Evolutionary conservation across 148 eudicot species (phyloP), one percentile per base, ranked within the genome.

Genomic region (Dysphania ambrosioides): DNA sequence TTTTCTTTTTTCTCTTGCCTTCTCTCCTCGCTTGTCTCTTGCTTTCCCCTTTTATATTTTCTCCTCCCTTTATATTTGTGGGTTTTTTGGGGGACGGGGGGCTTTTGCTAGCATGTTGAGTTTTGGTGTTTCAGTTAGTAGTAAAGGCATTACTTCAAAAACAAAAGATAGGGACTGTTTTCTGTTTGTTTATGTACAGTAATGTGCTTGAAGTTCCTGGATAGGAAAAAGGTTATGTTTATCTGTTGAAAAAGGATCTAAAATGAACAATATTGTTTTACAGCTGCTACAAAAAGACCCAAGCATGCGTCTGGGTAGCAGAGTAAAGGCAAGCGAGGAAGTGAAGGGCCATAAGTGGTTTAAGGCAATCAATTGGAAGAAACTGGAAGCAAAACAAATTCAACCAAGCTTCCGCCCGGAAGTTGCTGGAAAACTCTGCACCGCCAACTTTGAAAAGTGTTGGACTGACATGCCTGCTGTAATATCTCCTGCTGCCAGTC

Each of bases 401-500:
- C 83, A 78, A 66, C 98, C 97, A 13, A 89, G 97, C 77, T 93
- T 93, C 35, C 79, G 86, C 18, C 98, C 98, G 1, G 83, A 87
- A 35, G 93, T 91, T 47, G 85, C 86, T 6, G 98, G 92, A 47
- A 75, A 78, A 47, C 91, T 77, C 16, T 93, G 98, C 82, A 85
- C 86, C 15, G 93, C 95, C 34, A 93, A 93, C 85, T 91, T 93
- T 36, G 97, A 93, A 12, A 85, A 83, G 69, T 41, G 85, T 57
- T 93, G 88, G 89, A 93, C 97, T 0, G 88, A 93, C 57, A 89
- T 87, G 97, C 79, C 97, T 8, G 42, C 89, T 70, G 70, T 79
- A 18, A 91, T 91, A 77, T 93, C 98, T 58, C 95, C 97, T 3
- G 95, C 83, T n/a, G 87, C 93, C 69, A 89, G 97, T 80, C 97